These are phyloP conservation scores for Aspergillus egyptiacus DNA, from an alignment of 495 filamentous ascomycete species.

Conservation along the genomic window DNA sequence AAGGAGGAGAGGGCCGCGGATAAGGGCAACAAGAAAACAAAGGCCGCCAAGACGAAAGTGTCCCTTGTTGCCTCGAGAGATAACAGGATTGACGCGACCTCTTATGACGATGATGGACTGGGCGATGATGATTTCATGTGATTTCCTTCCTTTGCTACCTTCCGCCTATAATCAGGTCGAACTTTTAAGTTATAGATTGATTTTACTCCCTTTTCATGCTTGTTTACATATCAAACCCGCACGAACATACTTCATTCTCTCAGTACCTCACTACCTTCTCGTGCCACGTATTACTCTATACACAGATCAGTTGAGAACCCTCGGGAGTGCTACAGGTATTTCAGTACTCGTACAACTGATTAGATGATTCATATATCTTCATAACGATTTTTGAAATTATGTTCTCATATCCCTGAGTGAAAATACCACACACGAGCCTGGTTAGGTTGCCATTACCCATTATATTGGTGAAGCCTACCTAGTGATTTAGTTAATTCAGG, in stretches of 20 bases:
- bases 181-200: slow-evolving; percentile 8
- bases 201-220: not conserved
- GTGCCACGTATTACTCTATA: too few relatives aligned
- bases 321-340: too few relatives aligned
- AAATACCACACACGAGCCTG: too few relatives aligned
- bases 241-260: not conserved
- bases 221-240: not conserved
- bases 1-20: slow-evolving; percentile 95
- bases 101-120: slow-evolving; percentile 77
- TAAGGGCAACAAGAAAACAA: slow-evolving; percentile 93
- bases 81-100: slow-evolving; percentile 58
- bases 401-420: too few relatives aligned
- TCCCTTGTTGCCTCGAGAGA: slow-evolving; percentile 67
- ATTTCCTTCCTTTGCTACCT: slow-evolving; percentile 22
- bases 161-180: too few relatives aligned
- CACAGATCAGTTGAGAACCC: too few relatives aligned
- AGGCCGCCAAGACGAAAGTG: slow-evolving; percentile 91
- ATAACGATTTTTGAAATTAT: too few relatives aligned
- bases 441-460: too few relatives aligned
- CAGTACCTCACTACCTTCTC: not conserved
- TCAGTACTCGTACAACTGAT: too few relatives aligned
- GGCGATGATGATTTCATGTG: slow-evolving; percentile 68
- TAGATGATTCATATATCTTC: too few relatives aligned
- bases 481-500: too few relatives aligned
- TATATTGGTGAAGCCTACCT: too few relatives aligned